Evolutionary conservation across 495 filamentous ascomycete species (phyloP).

Genomic region (Lasiosphaeria hispida): DNA sequence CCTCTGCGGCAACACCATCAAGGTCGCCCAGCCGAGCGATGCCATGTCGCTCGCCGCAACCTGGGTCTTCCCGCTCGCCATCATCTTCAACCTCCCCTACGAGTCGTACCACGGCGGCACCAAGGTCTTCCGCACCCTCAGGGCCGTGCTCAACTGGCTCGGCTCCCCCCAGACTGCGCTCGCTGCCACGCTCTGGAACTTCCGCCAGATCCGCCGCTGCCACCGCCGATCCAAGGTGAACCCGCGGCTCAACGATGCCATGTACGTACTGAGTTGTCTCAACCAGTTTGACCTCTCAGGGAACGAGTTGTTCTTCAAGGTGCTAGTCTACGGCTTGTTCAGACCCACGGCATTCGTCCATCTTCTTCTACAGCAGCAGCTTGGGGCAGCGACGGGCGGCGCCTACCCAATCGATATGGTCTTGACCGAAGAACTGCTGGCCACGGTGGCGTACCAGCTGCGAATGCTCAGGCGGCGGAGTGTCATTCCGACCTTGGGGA

Average conservation of each 20-base stretch:
- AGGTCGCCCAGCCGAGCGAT: background rate
- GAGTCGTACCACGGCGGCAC: background rate
- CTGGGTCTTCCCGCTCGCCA: constrained; percentile 10
- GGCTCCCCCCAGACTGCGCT: constrained; percentile 7
- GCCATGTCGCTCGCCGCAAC: constrained; percentile 3
- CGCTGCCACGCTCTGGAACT: constrained; percentile 6
- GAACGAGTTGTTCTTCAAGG: no score
- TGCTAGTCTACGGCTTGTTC: no score
- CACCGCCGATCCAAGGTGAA: background rate
- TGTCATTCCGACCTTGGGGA: constrained; percentile 8
- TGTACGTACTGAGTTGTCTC: constrained; percentile 12
- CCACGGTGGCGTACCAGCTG: no score
- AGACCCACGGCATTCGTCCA: no score
- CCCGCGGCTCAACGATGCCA: background rate
- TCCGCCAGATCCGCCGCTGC: background rate
- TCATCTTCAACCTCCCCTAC: constrained; percentile 9
- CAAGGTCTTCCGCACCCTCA: background rate
- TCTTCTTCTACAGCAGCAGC: no score
- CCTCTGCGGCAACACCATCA: background rate
- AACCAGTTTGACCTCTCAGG: constrained; percentile 12
- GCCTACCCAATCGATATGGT: no score
- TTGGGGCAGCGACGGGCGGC: no score
- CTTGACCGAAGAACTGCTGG: no score
- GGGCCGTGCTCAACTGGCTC: constrained; percentile 9
- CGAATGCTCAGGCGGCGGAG: constrained; percentile 7